Percentiles rank a stretch among this genome's conserved stretches.
Evolutionary conservation across 768 basidiomycete genomes (phyloP).

Genomic region (Myochromella boudieri): DNA sequence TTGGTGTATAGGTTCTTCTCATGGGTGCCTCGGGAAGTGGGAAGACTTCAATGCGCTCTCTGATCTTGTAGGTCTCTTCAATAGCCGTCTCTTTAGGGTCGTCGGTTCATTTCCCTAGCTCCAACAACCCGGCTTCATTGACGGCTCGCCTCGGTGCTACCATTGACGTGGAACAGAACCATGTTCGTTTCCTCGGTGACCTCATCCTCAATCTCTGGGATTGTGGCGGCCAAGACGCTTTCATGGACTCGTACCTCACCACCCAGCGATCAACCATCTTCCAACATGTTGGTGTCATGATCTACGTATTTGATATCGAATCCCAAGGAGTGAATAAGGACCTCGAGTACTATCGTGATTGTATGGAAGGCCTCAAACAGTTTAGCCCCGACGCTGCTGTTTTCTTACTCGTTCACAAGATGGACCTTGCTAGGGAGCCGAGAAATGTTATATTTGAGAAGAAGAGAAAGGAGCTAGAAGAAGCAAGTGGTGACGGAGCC

Average conservation of each 20-base stretch:
- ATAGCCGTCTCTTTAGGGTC: conserved; percentile 1
- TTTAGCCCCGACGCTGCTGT: conserved; percentile 82
- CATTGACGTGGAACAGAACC: conserved; percentile 97
- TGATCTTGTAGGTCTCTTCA: conserved; percentile 82
- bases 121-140: conserved; percentile 90
- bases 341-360: conserved; percentile 89
- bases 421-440: conserved; percentile 85
- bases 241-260: conserved; percentile 96
- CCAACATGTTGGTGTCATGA: conserved; percentile 94
- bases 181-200: conserved; percentile 95
- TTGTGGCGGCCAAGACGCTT: conserved; percentile 96
- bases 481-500: conserved; percentile 57
- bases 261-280: conserved; percentile 94
- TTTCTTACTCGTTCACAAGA: conserved; percentile 94
- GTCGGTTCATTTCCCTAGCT: conserved; percentile 45
- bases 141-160: conserved; percentile 93
- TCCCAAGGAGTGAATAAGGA: conserved; percentile 83
- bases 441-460: conserved; percentile 60
- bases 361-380: conserved; percentile 77
- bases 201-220: conserved; percentile 98
- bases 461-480: conserved; percentile 72
- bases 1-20: conserved; percentile 73
- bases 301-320: conserved; percentile 98
- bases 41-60: conserved; percentile 97
- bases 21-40: conserved; percentile 97